A percentile compares a stretch with the other conserved stretches of the same genome.
phyloP scores from a whole-genome alignment of 1,284 basidiomycete genomes.

The Sparassis latifolia region DNA sequence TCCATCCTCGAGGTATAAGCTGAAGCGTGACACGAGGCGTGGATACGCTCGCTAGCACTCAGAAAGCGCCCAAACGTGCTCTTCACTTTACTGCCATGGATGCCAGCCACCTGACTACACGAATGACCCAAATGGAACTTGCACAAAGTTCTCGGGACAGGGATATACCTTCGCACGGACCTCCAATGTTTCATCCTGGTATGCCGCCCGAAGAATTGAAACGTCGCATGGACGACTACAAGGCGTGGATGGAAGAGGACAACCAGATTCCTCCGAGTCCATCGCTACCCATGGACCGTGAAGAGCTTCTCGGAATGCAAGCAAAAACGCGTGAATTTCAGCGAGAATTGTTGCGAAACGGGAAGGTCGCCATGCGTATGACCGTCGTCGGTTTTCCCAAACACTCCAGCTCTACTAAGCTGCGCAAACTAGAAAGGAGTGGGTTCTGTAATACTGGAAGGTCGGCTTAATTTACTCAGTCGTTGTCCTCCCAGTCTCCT shows the following conservation, averaged over 20 bases:
- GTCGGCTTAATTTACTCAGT: not conserved
- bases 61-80: not conserved
- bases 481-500: not conserved
- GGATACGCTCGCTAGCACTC: not conserved
- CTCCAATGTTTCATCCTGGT: slow-evolving; percentile 4
- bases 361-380: slow-evolving; percentile 5
- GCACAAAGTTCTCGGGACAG: not conserved
- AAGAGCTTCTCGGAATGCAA: not conserved
- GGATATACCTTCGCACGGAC: not conserved
- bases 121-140: not conserved
- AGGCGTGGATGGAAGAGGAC: slow-evolving; percentile 12
- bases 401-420: slow-evolving; percentile 1
- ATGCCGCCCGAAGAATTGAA: slow-evolving; percentile 3
- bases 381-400: slow-evolving; percentile 12
- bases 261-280: slow-evolving; percentile 6
- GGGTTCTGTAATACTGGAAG: not conserved
- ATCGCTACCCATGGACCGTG: not conserved
- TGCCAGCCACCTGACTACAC: not conserved
- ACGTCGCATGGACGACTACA: slow-evolving; percentile 6
- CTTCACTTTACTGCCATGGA: not conserved
- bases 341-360: not conserved
- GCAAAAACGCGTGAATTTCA: not conserved
- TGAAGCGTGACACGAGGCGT: not conserved
- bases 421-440: not conserved
- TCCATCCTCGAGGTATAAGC: not conserved